Conservation (phyloP, 345 rosid genomes). For the Erucastrum elatum region DNA sequence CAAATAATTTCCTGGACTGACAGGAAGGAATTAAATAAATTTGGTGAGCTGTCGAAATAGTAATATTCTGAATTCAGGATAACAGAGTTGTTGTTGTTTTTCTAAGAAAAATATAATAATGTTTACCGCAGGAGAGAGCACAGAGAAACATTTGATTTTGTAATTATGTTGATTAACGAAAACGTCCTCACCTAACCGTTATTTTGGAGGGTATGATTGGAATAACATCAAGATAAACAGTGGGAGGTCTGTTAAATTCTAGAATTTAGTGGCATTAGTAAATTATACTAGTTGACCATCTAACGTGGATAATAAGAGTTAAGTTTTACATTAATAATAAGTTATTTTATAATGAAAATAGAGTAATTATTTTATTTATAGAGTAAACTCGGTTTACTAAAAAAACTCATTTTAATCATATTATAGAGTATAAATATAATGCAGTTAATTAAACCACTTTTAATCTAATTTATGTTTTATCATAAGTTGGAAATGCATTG, state of each 20-base stretch:
- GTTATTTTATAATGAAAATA: too few relatives aligned
- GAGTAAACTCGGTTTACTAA: too few relatives aligned
- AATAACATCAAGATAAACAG: not conserved
- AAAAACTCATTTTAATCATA: too few relatives aligned
- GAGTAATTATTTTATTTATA: too few relatives aligned
- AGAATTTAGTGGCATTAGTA: not conserved
- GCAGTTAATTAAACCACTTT: too few relatives aligned
- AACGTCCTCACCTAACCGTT: conserved; percentile 25
- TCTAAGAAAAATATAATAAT: not conserved
- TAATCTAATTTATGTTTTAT: too few relatives aligned
- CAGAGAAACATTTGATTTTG: conserved; percentile 21
- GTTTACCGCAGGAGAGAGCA: conserved; percentile 29
- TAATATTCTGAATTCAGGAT: conserved; percentile 9
- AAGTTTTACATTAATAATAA: too few relatives aligned
- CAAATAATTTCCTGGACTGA: conserved; percentile 27
- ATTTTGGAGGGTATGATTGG: conserved; percentile 11
- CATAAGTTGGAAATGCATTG: too few relatives aligned
- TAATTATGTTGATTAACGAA: conserved; percentile 2
- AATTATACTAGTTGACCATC: too few relatives aligned
- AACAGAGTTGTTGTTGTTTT: not conserved
- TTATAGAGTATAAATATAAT: too few relatives aligned
- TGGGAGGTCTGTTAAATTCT: not conserved
- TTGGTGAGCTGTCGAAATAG: conserved; percentile 33
- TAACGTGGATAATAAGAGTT: too few relatives aligned
- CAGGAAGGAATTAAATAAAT: conserved; percentile 18